Base-by-base conservation (phyloP, 2,329 filamentous ascomycete species). In the Pyrenophora tritici-repentis region DNA sequence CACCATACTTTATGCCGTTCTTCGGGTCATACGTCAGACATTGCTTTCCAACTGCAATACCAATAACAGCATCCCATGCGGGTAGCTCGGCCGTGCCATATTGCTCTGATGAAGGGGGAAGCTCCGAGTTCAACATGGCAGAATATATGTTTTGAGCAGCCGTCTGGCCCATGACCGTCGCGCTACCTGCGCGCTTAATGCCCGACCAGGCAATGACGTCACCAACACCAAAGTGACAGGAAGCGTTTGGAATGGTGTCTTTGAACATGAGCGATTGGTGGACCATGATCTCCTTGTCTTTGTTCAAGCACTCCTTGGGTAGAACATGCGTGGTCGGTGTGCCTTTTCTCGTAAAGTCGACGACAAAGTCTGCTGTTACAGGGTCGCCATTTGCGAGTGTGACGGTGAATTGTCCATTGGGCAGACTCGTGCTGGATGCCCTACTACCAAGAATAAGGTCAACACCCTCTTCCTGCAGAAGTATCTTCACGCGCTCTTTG, bases 181-280 rank as follows among this genome's bases (percentile, higher is more conserved):
- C 89, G 13, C 79, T 83, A 18, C 89, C 89, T 62, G 86, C 90
- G 37, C 89, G 86, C 77, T 91, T 92, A 75, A 93, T 91, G 36
- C 88, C 89, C 0, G 86, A 82, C 89, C 89, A 92, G 40, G 78
- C 76, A 26, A 81, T 82, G 13, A 89, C 76, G 66, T 93, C 89
- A 13, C 89, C 89, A 18, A 84, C 79, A 10, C 85, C 88, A 63
- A 87, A 88, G 70, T 92, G 89, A 22, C 74, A 72, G 0, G 76
- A 74, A 10, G 82, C 73, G 56, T 90, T 87, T 4, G 85, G 78
- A 0, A 83, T 76, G 0, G 74, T 74, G 1, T 74, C 61, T 1
- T 78, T 71, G 68, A 89, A 86, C 59, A 79, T 76, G 6, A 88
- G 74, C 42, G 81, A 85, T 6, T 65, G 60, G 17, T 66, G 53